Conservation (phyloP, 371 early-diverging fungal genomes). For the Mortierella sp. region DNA sequence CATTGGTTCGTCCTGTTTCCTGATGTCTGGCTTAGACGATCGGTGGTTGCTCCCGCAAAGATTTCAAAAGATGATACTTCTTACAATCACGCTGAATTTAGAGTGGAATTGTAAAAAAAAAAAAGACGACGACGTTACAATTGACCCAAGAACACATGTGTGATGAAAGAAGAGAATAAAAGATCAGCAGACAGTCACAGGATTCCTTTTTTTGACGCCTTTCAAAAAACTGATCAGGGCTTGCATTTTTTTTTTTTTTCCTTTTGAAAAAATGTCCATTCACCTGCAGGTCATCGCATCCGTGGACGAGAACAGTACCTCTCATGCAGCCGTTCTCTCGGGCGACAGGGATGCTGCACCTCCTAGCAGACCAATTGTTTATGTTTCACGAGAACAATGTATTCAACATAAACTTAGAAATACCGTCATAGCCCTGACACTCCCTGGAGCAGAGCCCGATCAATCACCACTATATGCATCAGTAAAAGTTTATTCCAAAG, state of each 20-base stretch:
- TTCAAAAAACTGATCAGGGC: neutral
- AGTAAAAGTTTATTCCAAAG: slow-evolving; percentile 38
- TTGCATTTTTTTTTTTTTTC: neutral
- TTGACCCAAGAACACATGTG: too few species aligned
- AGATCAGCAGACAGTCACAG: neutral
- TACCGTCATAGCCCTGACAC: slow-evolving; percentile 26
- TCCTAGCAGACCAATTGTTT: slow-evolving; percentile 29
- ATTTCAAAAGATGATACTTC: too few species aligned
- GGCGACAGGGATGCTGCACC: slow-evolving; percentile 21
- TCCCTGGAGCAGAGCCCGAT: neutral
- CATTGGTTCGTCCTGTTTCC: slow-evolving; percentile 14
- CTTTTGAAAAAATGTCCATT: slow-evolving; percentile 4
- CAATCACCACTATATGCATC: slow-evolving; percentile 19
- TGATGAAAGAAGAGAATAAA: too few species aligned
- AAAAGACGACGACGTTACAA: too few species aligned
- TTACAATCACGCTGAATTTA: too few species aligned
- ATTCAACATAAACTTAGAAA: slow-evolving; percentile 39
- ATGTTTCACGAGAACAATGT: slow-evolving; percentile 40
- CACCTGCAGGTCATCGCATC: slow-evolving; percentile 35
- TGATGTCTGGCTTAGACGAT: neutral
- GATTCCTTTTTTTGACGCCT: neutral
- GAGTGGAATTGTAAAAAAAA: too few species aligned
- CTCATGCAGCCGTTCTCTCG: neutral
- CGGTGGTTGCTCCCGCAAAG: too few species aligned
- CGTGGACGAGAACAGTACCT: slow-evolving; percentile 37